phyloP scores from a whole-genome alignment of 768 basidiomycete species.

The Termitomyces sp. region DNA sequence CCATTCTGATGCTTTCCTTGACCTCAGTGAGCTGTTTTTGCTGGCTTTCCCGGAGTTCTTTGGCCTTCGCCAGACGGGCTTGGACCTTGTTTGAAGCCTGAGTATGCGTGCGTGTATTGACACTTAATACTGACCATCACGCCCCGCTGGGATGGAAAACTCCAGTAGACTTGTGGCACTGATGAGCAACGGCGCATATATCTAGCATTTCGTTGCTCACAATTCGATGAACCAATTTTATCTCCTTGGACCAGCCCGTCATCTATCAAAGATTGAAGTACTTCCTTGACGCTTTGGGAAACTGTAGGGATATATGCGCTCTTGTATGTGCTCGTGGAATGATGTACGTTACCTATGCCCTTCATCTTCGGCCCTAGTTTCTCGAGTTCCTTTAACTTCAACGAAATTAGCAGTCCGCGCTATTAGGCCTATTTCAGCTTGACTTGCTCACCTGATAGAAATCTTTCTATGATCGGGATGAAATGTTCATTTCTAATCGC shows the following conservation, averaged over 20 bases:
- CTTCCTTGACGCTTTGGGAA: slow-evolving; percentile 89
- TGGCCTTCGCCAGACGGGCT: slow-evolving; percentile 48
- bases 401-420: not conserved
- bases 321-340: not conserved
- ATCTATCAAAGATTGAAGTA: slow-evolving; percentile 82
- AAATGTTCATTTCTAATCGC: not conserved
- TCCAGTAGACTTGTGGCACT: slow-evolving; percentile 78
- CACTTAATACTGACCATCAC: slow-evolving; percentile 51
- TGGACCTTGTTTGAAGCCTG: slow-evolving; percentile 44
- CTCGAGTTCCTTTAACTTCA: slow-evolving; percentile 87
- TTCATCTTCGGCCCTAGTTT: slow-evolving; percentile 87
- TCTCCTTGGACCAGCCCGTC: slow-evolving; percentile 85
- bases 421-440: not conserved
- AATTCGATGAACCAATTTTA: slow-evolving; percentile 95
- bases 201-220: slow-evolving; percentile 41
- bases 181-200: slow-evolving; percentile 21
- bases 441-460: slow-evolving; percentile 61
- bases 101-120: not conserved
- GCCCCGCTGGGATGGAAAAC: slow-evolving; percentile 88
- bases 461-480: slow-evolving; percentile 55
- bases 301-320: slow-evolving; percentile 42
- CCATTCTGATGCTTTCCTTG: slow-evolving; percentile 44
- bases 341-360: slow-evolving; percentile 65
- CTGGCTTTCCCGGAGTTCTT: slow-evolving; percentile 42
- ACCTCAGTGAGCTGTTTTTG: slow-evolving; percentile 52